These are phyloP conservation scores for Exophiala oligosperma DNA, from an alignment of 2,329 filamentous ascomycete species.

Conservation along the genomic window DNA sequence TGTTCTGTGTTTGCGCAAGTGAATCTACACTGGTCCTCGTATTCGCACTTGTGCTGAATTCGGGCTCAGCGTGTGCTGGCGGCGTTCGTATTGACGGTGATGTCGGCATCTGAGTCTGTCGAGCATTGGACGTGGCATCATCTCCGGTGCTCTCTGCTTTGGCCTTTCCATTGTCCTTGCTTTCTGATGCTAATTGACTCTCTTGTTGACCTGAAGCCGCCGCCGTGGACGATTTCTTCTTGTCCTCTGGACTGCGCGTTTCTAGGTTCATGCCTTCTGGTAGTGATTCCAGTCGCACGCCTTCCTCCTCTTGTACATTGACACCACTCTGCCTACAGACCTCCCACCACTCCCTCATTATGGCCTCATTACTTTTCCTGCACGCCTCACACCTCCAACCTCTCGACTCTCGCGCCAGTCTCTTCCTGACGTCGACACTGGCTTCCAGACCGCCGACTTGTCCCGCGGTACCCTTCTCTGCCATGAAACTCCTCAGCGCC, in stretches of 20 bases:
- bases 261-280: slow-evolving; percentile 63
- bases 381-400: slow-evolving; percentile 71
- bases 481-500: slow-evolving; percentile 86
- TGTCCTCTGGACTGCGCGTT: slow-evolving; percentile 60
- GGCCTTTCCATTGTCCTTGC: too few species aligned
- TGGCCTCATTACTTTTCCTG: slow-evolving; percentile 68
- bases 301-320: slow-evolving; percentile 42
- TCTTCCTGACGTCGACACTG: slow-evolving; percentile 63
- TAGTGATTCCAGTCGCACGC: slow-evolving; percentile 43
- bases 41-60: too few species aligned
- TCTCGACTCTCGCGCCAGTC: slow-evolving; percentile 67
- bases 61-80: too few species aligned
- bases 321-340: slow-evolving; percentile 48
- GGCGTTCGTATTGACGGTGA: too few species aligned
- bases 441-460: slow-evolving; percentile 89
- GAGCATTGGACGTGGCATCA: too few species aligned
- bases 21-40: too few species aligned
- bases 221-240: neutral
- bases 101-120: too few species aligned
- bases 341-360: slow-evolving; percentile 70
- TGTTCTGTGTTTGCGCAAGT: too few species aligned
- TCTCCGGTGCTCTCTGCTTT: too few species aligned
- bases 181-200: too few species aligned
- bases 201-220: neutral
- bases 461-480: slow-evolving; percentile 73